Base-by-base conservation (phyloP, 768 basidiomycete species). In the Tricholoma sp. region DNA sequence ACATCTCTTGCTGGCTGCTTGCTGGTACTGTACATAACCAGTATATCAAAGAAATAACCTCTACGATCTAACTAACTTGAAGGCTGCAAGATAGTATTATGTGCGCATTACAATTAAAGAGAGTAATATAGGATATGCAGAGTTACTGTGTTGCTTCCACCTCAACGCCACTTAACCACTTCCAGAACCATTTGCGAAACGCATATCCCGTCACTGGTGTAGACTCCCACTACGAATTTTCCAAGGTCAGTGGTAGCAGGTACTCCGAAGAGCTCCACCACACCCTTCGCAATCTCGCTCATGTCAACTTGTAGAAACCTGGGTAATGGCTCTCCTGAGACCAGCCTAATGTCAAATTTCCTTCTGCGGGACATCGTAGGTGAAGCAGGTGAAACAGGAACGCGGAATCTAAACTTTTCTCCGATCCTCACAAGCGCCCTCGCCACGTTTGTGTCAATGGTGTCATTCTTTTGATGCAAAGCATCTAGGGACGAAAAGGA, bases 401-500 rank as follows among this genome's bases (percentile, higher is more conserved):
- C 76, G 56, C 76, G 73, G 68, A 84, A 85, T 61, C 74, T 78
- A 75, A 87, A 86, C 59, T 69, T 74, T 61, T 86, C 84, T 21
- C 82, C 83, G 3, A 74, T 69, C 31, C 84, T 78, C 31, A 82
- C 76, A 57, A 86, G 65, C 62, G 82, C 79, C 35, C 80, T 74
- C 58, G 69, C 76, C 31, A 67, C 64, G 22, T 66, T 68, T 21
- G 14, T 66, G 22, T 27, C 24, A 27, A 16, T 18, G 24, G 50
- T 62, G 31, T 64, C 65, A 55, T 76, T 73, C 21, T 75, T 77
- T 16, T 71, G 72, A 47, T 77, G 79, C 10, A 83, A 85, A 4
- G 84, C 85, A 63, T 83, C 83, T 27, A 86, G 70, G 14, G 85
- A 84, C 3, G 84, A 82, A 63, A 84, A 83, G 11, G 34, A 41